phyloP scores from a whole-genome alignment of 1,284 basidiomycete genomes.

The Ustilago tritici region DNA sequence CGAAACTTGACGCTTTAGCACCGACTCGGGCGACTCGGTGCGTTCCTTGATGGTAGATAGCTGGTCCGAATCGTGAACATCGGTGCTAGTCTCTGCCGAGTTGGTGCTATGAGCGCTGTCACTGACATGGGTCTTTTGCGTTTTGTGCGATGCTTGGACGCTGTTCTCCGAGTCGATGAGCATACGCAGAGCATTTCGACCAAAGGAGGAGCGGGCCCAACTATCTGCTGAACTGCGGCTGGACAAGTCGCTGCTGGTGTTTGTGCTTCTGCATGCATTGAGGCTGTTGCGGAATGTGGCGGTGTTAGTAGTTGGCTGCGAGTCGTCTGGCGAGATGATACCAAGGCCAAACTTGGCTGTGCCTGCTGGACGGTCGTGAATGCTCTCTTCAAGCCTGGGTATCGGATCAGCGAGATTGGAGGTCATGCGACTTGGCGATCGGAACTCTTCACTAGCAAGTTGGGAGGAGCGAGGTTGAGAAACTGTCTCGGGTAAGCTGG shows the following conservation, averaged over 20 bases:
- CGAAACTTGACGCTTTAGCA: conserved; percentile 25
- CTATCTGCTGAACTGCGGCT: conserved; percentile 39
- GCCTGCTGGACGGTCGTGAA: background rate
- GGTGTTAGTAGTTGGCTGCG: background rate
- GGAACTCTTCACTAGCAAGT: conserved; percentile 28
- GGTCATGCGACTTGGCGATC: background rate
- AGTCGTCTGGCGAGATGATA: conserved; percentile 16
- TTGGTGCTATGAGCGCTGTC: conserved; percentile 46
- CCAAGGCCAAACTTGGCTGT: conserved; percentile 28
- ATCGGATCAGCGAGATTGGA: conserved; percentile 10
- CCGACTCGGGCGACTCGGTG: conserved; percentile 34
- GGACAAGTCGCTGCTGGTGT: conserved; percentile 34
- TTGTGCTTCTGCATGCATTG: conserved; percentile 20
- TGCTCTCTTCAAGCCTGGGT: conserved; percentile 19
- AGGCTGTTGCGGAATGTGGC: conserved; percentile 2
- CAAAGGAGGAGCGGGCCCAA: conserved; percentile 27
- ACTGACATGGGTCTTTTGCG: conserved; percentile 22
- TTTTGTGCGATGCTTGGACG: conserved; percentile 20
- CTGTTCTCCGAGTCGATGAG: conserved; percentile 20
- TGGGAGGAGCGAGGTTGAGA: conserved; percentile 32
- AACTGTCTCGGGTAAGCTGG: conserved; percentile 38
- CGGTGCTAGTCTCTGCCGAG: conserved; percentile 43
- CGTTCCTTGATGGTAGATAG: conserved; percentile 43
- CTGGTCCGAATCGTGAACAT: conserved; percentile 40
- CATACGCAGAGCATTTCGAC: conserved; percentile 25